phyloP scores from a whole-genome alignment of 202 grass and related monocot genomes.

The Panicum virgatum region DNA sequence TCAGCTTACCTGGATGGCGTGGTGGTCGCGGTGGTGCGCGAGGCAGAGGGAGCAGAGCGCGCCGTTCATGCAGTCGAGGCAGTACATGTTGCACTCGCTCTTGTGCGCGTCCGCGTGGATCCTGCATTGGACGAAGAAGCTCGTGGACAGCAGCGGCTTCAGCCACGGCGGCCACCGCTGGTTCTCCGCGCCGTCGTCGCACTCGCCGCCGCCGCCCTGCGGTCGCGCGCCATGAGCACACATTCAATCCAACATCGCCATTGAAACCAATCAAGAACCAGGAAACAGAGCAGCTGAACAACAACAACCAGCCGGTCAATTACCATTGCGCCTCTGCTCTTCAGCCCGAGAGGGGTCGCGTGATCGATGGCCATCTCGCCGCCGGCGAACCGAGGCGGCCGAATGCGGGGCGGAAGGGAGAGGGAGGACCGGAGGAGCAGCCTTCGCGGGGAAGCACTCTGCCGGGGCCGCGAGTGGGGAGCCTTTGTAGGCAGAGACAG shows the following conservation, averaged over 20 bases:
- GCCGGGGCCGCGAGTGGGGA: not conserved
- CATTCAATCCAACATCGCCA: slow-evolving; percentile 26
- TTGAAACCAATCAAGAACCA: not conserved
- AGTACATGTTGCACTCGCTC: slow-evolving; percentile 98
- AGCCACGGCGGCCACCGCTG: slow-evolving; percentile 87
- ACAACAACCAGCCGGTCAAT: not conserved
- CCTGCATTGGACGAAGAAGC: slow-evolving; percentile 94
- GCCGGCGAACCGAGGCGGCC: not conserved
- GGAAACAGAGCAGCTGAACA: not conserved
- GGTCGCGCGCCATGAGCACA: not conserved
- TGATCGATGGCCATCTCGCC: slow-evolving; percentile 64
- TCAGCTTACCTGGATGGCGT: slow-evolving; percentile 65
- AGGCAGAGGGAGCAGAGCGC: slow-evolving; percentile 89
- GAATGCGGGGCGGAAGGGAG: slow-evolving; percentile 33
- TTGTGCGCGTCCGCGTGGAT: slow-evolving; percentile 69
- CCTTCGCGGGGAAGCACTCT: slow-evolving; percentile 19
- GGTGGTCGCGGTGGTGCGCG: slow-evolving; percentile 63
- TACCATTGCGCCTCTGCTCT: slow-evolving; percentile 51
- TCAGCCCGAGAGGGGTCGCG: slow-evolving; percentile 48
- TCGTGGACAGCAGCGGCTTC: slow-evolving; percentile 74
- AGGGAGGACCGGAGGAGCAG: not conserved
- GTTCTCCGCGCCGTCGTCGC: slow-evolving; percentile 41
- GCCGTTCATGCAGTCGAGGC: slow-evolving; percentile 83
- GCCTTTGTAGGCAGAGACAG: slow-evolving; percentile 53
- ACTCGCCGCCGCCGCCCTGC: slow-evolving; percentile 33